Evolutionary conservation across 2,329 filamentous ascomycete genomes (phyloP), one percentile per base, ranked within the genome.

Genomic region (Apiospora saccharicola): DNA sequence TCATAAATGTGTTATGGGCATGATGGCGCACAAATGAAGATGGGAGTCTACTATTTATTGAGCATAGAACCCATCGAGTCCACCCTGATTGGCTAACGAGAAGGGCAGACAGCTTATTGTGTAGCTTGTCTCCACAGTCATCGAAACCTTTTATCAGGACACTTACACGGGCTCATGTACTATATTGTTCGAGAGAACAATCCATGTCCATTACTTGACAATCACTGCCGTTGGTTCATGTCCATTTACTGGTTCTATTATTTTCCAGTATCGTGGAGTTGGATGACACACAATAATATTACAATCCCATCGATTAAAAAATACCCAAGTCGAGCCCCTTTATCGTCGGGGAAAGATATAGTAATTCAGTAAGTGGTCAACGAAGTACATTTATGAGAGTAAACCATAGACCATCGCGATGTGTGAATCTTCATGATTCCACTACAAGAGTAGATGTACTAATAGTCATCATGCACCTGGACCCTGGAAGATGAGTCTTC

Each of bases 21-120:
- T 10, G 53, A 61, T 24, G 41, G 30, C 30, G 57, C 57, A 64
- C 57, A 64, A 41, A 64, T 64, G 57, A n/a, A 24, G 57, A 61
- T 64, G 34, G 8, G 22, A 10, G 53, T 37, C 16, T 64, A 37
- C 16, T 64, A 37, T 64, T 64, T 64, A n/a, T 41, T 64, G 57
- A 34, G 57, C 22, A 41, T 64, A 24, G n/a, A 64, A 64, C 22
- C 57, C 57, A 41, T 64, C 34, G 13, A 64, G 1, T 5, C 30
- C 30, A n/a, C n/a, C 16, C 57, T 64, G 34, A 64, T 64, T 64
- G 57, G 57, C 34, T 24, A n/a, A 64, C 3, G 19, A 41, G 34
- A 64, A 41, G 10, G 34, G 57, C 57, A 64, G 34, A 64, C 13
- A 41, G 34, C 34, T 64, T 64, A 37, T 64, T 64, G 57, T 64